A percentile compares a stretch with the other conserved stretches of the same genome.
Conservation (phyloP, 78 protist species). For the Dictyostelium discoideum region DNA sequence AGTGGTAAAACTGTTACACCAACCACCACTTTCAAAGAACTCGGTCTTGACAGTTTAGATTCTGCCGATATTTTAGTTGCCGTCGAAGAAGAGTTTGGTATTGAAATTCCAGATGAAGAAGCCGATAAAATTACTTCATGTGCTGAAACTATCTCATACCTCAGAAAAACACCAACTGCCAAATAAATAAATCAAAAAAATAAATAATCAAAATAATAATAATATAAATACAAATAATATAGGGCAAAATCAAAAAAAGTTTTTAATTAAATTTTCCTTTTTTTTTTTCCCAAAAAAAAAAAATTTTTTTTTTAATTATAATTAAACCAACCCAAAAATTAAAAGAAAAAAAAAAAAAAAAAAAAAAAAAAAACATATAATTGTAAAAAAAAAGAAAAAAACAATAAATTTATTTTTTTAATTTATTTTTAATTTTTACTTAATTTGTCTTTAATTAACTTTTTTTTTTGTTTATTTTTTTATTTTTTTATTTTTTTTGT, state of each 20-base stretch:
- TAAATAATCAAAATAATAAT: neutral
- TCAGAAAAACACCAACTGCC: conserved; percentile 88
- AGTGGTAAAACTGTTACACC: conserved; percentile 85
- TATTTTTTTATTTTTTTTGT: neutral
- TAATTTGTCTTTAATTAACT: too few relatives aligned
- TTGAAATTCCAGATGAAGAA: conserved; percentile 94
- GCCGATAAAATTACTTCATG: conserved; percentile 88
- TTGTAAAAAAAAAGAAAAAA: neutral
- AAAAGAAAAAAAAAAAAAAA: neutral
- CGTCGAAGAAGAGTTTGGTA: conserved; percentile 94
- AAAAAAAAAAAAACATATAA: neutral
- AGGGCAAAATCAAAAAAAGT: neutral
- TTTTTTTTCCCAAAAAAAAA: neutral
- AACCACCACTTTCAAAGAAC: conserved; percentile 91
- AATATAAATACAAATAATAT: neutral
- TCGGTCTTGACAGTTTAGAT: conserved; percentile 95
- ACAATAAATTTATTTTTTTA: neutral
- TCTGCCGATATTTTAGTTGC: conserved; percentile 89
- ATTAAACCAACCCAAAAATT: neutral
- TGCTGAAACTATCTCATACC: conserved; percentile 85
- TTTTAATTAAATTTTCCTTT: neutral
- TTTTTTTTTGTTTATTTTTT: neutral
- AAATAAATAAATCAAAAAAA: conserved; percentile 85
- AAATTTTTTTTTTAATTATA: neutral
- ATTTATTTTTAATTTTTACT: neutral